Evolutionary conservation across 345 rosid genomes (phyloP), one percentile per base, ranked within the genome.

Genomic region (Eucalyptus virginea): DNA sequence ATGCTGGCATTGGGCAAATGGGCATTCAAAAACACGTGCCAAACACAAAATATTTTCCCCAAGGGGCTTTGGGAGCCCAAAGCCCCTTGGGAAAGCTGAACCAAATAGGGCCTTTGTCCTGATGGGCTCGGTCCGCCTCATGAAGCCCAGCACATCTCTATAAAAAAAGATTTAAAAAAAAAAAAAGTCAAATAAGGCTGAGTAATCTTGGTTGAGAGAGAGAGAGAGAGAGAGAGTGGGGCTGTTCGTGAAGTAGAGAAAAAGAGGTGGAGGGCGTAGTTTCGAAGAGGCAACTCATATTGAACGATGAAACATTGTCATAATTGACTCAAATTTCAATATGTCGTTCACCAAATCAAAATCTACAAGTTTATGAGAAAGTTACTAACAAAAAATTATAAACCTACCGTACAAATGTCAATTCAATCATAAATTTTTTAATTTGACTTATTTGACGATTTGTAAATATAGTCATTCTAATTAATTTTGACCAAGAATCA

Each of bases 111-210:
- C n/a, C n/a, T n/a, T n/a, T 88, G 96, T 97, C 91, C 69, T 28
- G 69, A 60, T 60, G 69, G 69, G 32, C 32, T 60, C 16, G 44
- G 95, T 96, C 95, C 90, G 91, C 87, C 87, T 93, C 6, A 94
- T 96, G 87, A 97, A 96, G 98, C 98, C 87, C 99, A 96, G 92
- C 93, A 96, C 91, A 97, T 96, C 91, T 95, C 99, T 30, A 47
- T 90, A 56, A 56, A 56, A 56, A 21, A 54, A 54, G 11, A 23
- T 52, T 21, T 49, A 7, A 5, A 19, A 52, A 52, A 52, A 51
- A 12, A 49, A 15, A 96, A 95, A 88, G 96, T 94, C 90, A 96
- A 96, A 90, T 98, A 96, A 91, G 99, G 98, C 80, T 94, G 96
- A 42, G 96, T 97, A 56, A 87, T 96, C 72, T 65, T 65, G 18